Evolutionary conservation across 2,329 filamentous ascomycete species (phyloP).

Genomic region (Aspergillus cejpii): DNA sequence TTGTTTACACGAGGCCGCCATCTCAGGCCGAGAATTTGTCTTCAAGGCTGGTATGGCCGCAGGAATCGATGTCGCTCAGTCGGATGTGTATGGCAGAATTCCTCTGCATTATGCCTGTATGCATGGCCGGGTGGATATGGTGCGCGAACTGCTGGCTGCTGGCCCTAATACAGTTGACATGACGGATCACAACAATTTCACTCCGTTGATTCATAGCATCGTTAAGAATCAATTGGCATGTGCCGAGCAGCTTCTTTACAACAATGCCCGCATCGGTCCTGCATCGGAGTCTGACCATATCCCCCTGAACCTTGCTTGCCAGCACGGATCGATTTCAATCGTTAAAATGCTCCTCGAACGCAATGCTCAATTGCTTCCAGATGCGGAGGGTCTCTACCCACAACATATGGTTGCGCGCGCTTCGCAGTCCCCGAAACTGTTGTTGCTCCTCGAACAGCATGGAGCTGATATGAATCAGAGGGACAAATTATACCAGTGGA

Average conservation of each 20-base stretch:
- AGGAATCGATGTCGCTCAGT: conserved; percentile 68
- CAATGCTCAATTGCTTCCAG: conserved; percentile 75
- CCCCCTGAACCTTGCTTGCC: conserved; percentile 88
- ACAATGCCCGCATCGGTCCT: conserved; percentile 78
- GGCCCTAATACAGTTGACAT: conserved; percentile 71
- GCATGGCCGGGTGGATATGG: conserved; percentile 81
- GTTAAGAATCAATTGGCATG: conserved; percentile 78
- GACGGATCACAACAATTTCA: conserved; percentile 96
- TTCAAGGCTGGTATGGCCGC: conserved; percentile 67
- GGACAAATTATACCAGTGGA: conserved; percentile 97
- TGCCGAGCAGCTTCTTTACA: conserved; percentile 68
- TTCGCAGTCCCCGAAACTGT: conserved; percentile 69
- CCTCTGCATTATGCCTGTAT: conserved; percentile 95
- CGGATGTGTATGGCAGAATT: conserved; percentile 89
- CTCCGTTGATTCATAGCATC: conserved; percentile 88
- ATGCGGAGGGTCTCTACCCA: conserved; percentile 94
- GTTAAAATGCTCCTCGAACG: conserved; percentile 77
- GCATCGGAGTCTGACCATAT: conserved; percentile 84
- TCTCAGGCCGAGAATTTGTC: conserved; percentile 78
- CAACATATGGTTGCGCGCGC: conserved; percentile 92
- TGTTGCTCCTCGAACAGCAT: conserved; percentile 73
- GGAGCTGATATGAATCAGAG: conserved; percentile 86
- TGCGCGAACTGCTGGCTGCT: conserved; percentile 63
- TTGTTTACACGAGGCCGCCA: conserved; percentile 91
- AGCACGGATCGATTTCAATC: conserved; percentile 79